These are phyloP conservation scores for Saccharum officinarum DNA, from an alignment of 176 grass and related monocot genomes.

Conservation along the genomic window DNA sequence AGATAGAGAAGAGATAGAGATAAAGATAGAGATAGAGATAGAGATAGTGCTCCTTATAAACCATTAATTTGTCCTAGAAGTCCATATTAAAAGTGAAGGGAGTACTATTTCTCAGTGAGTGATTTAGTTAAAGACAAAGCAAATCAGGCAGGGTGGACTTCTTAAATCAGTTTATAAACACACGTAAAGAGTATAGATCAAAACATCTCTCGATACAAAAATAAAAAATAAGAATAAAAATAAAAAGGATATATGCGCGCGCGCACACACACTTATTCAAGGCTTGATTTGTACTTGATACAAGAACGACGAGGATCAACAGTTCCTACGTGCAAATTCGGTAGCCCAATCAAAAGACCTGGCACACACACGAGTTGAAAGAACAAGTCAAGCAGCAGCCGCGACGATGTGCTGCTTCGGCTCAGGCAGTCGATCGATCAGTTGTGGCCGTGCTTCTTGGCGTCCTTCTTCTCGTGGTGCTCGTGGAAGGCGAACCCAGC, in stretches of 20 bases:
- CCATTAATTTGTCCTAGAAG: background rate
- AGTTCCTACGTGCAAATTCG: background rate
- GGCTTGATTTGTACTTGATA: background rate
- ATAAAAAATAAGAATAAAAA: too few relatives aligned
- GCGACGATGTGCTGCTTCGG: background rate
- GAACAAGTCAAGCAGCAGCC: background rate
- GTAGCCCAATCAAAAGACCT: background rate
- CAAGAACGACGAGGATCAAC: background rate
- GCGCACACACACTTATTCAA: background rate
- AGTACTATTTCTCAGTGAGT: background rate
- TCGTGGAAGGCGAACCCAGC: conserved; percentile 69
- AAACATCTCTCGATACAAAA: background rate
- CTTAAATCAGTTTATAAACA: background rate
- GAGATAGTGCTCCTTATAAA: too few relatives aligned
- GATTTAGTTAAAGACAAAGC: background rate
- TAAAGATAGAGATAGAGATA: too few relatives aligned
- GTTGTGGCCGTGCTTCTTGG: conserved; percentile 55
- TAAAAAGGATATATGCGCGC: background rate
- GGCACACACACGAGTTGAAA: background rate
- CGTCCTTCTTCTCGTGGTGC: conserved; percentile 74
- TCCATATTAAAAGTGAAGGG: background rate
- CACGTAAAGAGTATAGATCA: background rate
- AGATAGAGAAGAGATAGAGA: too few relatives aligned
- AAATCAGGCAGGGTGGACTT: background rate
- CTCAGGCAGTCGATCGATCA: background rate